These are phyloP conservation scores for Mycena haematopus DNA, from an alignment of 768 basidiomycete species.

Conservation along the genomic window DNA sequence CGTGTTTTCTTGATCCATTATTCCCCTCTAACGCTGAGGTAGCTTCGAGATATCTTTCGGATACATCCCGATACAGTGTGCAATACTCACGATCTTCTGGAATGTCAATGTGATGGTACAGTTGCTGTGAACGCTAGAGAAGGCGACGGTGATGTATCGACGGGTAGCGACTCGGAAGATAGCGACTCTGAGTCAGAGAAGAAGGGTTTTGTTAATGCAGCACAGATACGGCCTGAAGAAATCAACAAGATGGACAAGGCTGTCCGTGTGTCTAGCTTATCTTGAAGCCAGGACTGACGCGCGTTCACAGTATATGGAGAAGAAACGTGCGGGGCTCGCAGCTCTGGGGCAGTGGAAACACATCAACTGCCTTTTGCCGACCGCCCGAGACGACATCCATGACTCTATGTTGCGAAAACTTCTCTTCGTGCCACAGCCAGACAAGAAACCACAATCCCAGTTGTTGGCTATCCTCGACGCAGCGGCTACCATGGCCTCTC, in stretches of 20 bases:
- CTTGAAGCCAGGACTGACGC: slow-evolving; percentile 18
- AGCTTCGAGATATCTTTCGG: slow-evolving; percentile 95
- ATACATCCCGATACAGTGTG: slow-evolving; percentile 79
- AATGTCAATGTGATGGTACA: slow-evolving; percentile 70
- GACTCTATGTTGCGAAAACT: slow-evolving; percentile 71
- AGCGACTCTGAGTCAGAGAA: slow-evolving; percentile 25
- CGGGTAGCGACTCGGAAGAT: slow-evolving; percentile 36
- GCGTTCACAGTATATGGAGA: slow-evolving; percentile 60
- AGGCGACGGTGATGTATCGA: slow-evolving; percentile 39
- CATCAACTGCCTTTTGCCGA: slow-evolving; percentile 68
- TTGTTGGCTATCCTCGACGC: slow-evolving; percentile 58
- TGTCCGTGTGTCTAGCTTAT: slow-evolving; percentile 43
- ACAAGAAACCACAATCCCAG: slow-evolving; percentile 37
- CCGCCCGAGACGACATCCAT: slow-evolving; percentile 56
- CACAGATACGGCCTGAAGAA: slow-evolving; percentile 57
- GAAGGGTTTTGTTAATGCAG: slow-evolving; percentile 69
- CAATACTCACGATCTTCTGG: slow-evolving; percentile 92
- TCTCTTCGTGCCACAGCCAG: slow-evolving; percentile 35
- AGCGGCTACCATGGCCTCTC: slow-evolving; percentile 40
- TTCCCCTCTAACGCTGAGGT: slow-evolving; percentile 20
- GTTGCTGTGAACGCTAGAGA: slow-evolving; percentile 37
- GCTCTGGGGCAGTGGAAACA: slow-evolving; percentile 86
- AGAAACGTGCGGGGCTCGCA: slow-evolving; percentile 72
- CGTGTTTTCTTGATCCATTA: slow-evolving; percentile 29
- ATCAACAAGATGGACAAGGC: slow-evolving; percentile 56